phyloP scores from a whole-genome alignment of 2,329 filamentous ascomycete genomes.

The Microcyclosporella mali region DNA sequence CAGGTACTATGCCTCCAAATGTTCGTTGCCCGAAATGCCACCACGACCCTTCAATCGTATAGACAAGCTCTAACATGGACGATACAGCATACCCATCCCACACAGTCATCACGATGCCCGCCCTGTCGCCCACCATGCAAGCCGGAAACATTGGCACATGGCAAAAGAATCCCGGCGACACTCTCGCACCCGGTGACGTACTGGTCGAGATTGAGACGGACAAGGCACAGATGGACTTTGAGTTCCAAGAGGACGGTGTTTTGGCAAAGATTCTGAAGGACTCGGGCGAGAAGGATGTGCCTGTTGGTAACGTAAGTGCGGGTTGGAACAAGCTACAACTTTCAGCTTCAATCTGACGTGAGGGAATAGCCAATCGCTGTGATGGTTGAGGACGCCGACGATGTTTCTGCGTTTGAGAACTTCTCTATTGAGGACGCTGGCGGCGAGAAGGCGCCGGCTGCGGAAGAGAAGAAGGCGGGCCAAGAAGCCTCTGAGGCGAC shows the following conservation, averaged over 20 bases:
- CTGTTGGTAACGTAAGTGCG: slow-evolving; percentile 82
- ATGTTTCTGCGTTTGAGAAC: slow-evolving; percentile 79
- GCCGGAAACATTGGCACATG: slow-evolving; percentile 92
- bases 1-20: slow-evolving; percentile 64
- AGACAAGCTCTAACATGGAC: slow-evolving; percentile 28
- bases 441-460: slow-evolving; percentile 63
- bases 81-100: slow-evolving; percentile 86
- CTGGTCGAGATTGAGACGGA: slow-evolving; percentile 83
- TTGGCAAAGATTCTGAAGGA: slow-evolving; percentile 92
- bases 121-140: slow-evolving; percentile 95
- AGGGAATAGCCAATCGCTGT: slow-evolving; percentile 78
- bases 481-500: slow-evolving; percentile 56
- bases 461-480: slow-evolving; percentile 55
- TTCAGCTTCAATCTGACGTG: slow-evolving; percentile 14
- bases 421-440: slow-evolving; percentile 89
- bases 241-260: slow-evolving; percentile 97
- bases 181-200: slow-evolving; percentile 83
- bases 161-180: slow-evolving; percentile 95
- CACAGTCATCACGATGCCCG: slow-evolving; percentile 95
- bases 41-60: background rate
- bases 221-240: slow-evolving; percentile 99
- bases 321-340: background rate
- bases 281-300: slow-evolving; percentile 84
- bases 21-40: slow-evolving; percentile 38
- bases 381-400: slow-evolving; percentile 83